These are phyloP conservation scores for Pichia kluyveri DNA, from an alignment of 805 yeast genomes.

Conservation along the genomic window DNA sequence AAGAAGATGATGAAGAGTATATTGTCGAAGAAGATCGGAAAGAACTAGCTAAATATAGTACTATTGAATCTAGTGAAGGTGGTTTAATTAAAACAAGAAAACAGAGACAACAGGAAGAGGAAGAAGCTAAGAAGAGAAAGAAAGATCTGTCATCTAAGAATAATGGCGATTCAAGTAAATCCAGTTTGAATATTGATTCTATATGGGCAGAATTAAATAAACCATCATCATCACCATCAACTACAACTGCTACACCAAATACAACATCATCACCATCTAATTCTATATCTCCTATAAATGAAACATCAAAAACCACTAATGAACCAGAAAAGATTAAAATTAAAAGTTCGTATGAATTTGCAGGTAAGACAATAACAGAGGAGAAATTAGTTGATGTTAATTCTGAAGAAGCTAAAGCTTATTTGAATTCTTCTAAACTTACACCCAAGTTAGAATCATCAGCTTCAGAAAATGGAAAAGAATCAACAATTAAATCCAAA, in stretches of 20 bases:
- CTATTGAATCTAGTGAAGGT: conserved; percentile 36
- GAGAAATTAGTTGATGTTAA: conserved; percentile 65
- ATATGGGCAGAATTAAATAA: conserved; percentile 48
- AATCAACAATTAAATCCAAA: neutral
- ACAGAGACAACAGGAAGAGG: conserved; percentile 8
- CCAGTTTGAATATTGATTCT: conserved; percentile 34
- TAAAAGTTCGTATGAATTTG: conserved; percentile 74
- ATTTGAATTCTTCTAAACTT: conserved; percentile 42
- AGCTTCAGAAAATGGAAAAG: neutral
- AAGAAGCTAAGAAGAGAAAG: conserved; percentile 8
- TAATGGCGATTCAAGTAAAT: conserved; percentile 15
- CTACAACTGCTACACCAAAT: neutral
- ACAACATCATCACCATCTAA: neutral
- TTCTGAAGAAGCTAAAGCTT: conserved; percentile 85
- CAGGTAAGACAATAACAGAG: conserved; percentile 75
- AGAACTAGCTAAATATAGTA: conserved; percentile 33
- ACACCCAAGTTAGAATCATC: neutral
- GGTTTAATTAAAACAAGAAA: conserved; percentile 13
- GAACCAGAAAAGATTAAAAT: conserved; percentile 47
- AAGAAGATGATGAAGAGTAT: conserved; percentile 20
- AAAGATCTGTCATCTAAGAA: conserved; percentile 8
- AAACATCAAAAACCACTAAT: neutral
- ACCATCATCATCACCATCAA: neutral
- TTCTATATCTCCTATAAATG: neutral
- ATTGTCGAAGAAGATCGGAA: conserved; percentile 16